Percentiles rank a stretch among this genome's conserved stretches.
phyloP scores from a whole-genome alignment of 345 rosid genomes.

The Sonneratia alba region DNA sequence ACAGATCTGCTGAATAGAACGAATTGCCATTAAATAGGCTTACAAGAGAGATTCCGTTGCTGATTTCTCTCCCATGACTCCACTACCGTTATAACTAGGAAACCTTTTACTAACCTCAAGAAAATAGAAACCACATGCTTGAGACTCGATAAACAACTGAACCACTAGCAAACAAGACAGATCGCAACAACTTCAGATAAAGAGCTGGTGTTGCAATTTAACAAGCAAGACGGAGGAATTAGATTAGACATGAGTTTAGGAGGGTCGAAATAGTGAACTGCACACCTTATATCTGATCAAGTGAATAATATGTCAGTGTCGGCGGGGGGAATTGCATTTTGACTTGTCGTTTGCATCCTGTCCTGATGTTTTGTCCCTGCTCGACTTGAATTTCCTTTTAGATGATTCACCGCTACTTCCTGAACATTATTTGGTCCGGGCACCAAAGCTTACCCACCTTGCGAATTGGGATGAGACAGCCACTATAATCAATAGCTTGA shows the following conservation, averaged over 20 bases:
- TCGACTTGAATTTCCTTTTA: neutral
- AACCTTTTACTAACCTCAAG: too few species aligned
- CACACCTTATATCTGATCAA: neutral
- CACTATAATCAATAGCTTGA: conserved; percentile 66
- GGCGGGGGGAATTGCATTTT: neutral
- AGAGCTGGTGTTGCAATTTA: too few species aligned
- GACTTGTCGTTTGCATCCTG: neutral
- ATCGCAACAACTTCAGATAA: too few species aligned
- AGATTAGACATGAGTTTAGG: conserved; percentile 12
- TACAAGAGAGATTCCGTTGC: too few species aligned
- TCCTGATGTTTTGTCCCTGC: neutral
- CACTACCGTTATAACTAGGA: too few species aligned
- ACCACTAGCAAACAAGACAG: too few species aligned
- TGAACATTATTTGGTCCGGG: too few species aligned
- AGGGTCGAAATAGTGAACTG: neutral
- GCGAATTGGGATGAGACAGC: conserved; percentile 82
- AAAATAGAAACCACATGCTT: too few species aligned
- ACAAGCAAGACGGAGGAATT: conserved; percentile 34
- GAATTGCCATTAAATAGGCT: too few species aligned
- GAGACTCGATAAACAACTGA: too few species aligned
- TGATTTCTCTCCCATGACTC: too few species aligned
- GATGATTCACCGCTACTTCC: neutral
- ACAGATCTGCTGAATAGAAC: too few species aligned
- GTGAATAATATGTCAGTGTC: neutral
- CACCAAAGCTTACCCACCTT: conserved; percentile 38